These are phyloP conservation scores for Hypoxylon sp. DNA, from an alignment of 2,329 filamentous ascomycete genomes.

Conservation along the genomic window DNA sequence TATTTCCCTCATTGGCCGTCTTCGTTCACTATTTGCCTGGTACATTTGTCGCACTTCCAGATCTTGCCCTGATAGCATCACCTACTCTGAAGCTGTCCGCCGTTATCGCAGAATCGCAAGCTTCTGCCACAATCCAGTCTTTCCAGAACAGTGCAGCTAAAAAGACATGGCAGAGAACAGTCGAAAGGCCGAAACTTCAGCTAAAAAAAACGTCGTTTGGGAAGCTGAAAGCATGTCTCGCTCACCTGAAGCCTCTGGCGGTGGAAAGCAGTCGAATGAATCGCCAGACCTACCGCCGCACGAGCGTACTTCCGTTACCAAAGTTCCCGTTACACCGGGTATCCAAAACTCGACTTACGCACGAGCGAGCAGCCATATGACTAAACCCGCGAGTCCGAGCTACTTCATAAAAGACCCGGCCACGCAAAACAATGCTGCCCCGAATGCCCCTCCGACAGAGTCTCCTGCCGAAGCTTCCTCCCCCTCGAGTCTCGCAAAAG, in stretches of 20 bases:
- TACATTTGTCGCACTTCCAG: not conserved
- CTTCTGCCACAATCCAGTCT: not conserved
- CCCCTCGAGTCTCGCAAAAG: slow-evolving; percentile 36
- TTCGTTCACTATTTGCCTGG: slow-evolving; percentile 13
- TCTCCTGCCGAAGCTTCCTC: slow-evolving; percentile 34
- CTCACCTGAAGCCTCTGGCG: slow-evolving; percentile 21
- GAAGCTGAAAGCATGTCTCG: slow-evolving; percentile 30
- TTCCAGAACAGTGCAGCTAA: slow-evolving; percentile 23
- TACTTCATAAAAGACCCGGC: slow-evolving; percentile 46
- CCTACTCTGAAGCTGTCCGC: not conserved
- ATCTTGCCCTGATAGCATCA: not conserved
- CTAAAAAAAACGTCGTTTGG: slow-evolving; percentile 16
- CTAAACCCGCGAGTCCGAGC: slow-evolving; percentile 35
- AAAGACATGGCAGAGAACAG: slow-evolving; percentile 38
- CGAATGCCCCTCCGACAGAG: slow-evolving; percentile 32
- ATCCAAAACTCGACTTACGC: slow-evolving; percentile 47
- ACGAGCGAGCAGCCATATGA: slow-evolving; percentile 30
- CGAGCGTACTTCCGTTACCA: slow-evolving; percentile 44
- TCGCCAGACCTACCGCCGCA: slow-evolving; percentile 47
- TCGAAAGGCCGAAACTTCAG: slow-evolving; percentile 9
- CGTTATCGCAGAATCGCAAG: slow-evolving; percentile 1
- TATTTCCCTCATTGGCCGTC: slow-evolving; percentile 1
- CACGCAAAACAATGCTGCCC: slow-evolving; percentile 37
- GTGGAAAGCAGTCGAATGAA: slow-evolving; percentile 11
- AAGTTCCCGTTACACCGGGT: slow-evolving; percentile 53